Conservation (phyloP, 2,329 filamentous ascomycete genomes). For the Cytospora piceae region DNA sequence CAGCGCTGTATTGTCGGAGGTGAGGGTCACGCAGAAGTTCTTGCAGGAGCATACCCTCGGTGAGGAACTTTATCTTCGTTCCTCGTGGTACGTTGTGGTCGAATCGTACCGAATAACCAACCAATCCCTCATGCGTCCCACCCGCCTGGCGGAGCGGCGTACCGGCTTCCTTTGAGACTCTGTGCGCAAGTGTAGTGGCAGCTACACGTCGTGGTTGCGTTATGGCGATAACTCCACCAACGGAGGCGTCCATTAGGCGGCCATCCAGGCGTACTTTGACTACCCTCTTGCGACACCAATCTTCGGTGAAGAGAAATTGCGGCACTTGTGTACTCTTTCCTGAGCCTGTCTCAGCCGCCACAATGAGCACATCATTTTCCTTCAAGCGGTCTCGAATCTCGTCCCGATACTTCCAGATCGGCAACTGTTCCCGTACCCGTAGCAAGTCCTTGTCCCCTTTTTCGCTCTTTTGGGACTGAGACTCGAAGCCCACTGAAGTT, state of each 20-base stretch:
- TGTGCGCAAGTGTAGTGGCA: constrained; percentile 84
- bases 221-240: constrained; percentile 85
- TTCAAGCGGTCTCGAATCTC: constrained; percentile 69
- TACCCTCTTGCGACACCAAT: constrained; percentile 72
- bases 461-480: constrained; percentile 33
- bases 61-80: constrained; percentile 91
- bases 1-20: constrained; percentile 81
- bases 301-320: constrained; percentile 79
- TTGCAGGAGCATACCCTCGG: constrained; percentile 94
- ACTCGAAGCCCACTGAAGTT: not conserved
- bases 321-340: constrained; percentile 97
- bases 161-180: constrained; percentile 78
- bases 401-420: constrained; percentile 76
- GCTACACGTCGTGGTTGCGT: constrained; percentile 94
- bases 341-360: constrained; percentile 93
- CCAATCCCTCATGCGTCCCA: constrained; percentile 52
- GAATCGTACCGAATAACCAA: constrained; percentile 95
- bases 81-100: constrained; percentile 82
- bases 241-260: constrained; percentile 48
- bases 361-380: constrained; percentile 75
- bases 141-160: constrained; percentile 52
- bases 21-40: constrained; percentile 87
- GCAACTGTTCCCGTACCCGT: constrained; percentile 66
- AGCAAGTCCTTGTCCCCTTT: constrained; percentile 33
- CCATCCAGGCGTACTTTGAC: constrained; percentile 48